phyloP scores from a whole-genome alignment of 2,329 filamentous ascomycete species.

The Coniosporium tulheliwenetii region DNA sequence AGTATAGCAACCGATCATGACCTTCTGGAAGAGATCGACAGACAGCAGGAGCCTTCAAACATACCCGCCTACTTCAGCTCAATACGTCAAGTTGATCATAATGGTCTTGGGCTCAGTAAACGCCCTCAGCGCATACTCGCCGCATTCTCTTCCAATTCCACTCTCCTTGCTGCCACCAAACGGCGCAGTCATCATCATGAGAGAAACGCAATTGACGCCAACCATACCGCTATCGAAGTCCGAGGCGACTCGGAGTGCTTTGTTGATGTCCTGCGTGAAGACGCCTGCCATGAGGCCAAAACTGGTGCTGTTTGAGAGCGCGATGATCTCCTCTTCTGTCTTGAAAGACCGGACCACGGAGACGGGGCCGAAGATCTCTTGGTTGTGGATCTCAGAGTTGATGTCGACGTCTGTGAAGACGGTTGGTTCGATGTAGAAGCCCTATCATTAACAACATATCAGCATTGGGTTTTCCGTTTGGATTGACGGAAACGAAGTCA shows the following conservation, averaged over 20 bases:
- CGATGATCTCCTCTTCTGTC: slow-evolving; percentile 20
- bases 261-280: slow-evolving; percentile 23
- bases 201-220: slow-evolving; percentile 16
- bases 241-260: slow-evolving; percentile 7
- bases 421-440: slow-evolving; percentile 9
- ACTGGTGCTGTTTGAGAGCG: slow-evolving; percentile 20
- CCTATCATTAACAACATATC: slow-evolving; percentile 1
- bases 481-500: neutral
- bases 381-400: slow-evolving; percentile 5
- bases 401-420: slow-evolving; percentile 10
- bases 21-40: too few species aligned
- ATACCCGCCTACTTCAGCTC: neutral
- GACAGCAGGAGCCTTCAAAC: too few species aligned
- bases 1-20: too few species aligned
- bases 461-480: slow-evolving; percentile 3
- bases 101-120: slow-evolving; percentile 37
- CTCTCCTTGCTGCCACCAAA: slow-evolving; percentile 37
- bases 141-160: slow-evolving; percentile 34
- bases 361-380: slow-evolving; percentile 14
- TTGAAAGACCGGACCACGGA: slow-evolving; percentile 8
- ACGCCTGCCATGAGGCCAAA: slow-evolving; percentile 22
- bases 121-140: slow-evolving; percentile 23
- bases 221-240: slow-evolving; percentile 9
- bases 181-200: slow-evolving; percentile 24
- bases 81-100: slow-evolving; percentile 27